These are phyloP conservation scores for Nitzschia palea DNA, from an alignment of 108 stramenopile genomes.

Conservation along the genomic window DNA sequence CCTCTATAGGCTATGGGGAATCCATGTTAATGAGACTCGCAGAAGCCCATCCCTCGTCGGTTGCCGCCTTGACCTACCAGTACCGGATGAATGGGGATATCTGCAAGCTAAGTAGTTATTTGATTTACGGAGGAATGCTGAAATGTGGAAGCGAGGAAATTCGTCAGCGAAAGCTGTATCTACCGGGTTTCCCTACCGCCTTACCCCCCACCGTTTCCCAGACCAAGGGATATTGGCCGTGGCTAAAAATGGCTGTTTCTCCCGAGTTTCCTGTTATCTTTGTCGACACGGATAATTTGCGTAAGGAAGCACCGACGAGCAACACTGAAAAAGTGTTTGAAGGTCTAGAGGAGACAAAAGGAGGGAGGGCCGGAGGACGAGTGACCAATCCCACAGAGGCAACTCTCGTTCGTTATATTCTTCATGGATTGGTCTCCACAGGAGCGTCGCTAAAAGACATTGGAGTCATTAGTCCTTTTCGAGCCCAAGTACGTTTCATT, in stretches of 20 bases:
- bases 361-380: conserved; percentile 33
- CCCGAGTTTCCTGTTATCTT: conserved; percentile 82
- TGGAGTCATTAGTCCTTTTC: conserved; percentile 90
- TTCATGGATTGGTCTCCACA: conserved; percentile 42
- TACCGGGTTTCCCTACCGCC: conserved; percentile 41
- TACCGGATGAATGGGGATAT: conserved; percentile 96
- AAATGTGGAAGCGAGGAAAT: conserved; percentile 87
- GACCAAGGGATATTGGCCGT: conserved; percentile 18
- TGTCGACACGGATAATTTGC: conserved; percentile 83
- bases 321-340: neutral
- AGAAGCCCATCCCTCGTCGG: conserved; percentile 77
- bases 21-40: conserved; percentile 88
- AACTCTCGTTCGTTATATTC: conserved; percentile 47
- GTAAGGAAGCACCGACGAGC: neutral
- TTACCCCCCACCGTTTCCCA: conserved; percentile 15
- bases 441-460: conserved; percentile 54
- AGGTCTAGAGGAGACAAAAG: conserved; percentile 37
- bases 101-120: conserved; percentile 84
- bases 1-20: conserved; percentile 75
- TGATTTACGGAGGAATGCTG: conserved; percentile 83
- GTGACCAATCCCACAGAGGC: conserved; percentile 65
- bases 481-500: conserved; percentile 87
- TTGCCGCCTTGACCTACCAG: conserved; percentile 87
- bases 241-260: conserved; percentile 54
- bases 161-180: conserved; percentile 38